Base-by-base conservation (phyloP, 2,329 filamentous ascomycete species). In the Furcasterigmium sp. region DNA sequence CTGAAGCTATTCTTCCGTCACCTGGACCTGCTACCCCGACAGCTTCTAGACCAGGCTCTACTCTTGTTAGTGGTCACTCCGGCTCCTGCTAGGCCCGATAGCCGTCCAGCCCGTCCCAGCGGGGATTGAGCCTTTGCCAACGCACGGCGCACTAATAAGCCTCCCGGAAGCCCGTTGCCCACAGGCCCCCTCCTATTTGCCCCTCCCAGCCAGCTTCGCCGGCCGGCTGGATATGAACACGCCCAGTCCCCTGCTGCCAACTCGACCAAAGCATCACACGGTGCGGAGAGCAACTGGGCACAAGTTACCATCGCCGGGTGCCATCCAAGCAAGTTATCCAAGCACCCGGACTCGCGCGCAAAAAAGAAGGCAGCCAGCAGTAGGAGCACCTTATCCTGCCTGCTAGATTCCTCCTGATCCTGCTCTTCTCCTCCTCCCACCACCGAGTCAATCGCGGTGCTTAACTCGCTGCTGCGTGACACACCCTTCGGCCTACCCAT, bases 171-270 rank as follows among this genome's bases (percentile, higher is more conserved):
- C 15, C n/a, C 32, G n/a, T n/a, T n/a, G 9, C 32, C 15, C 32
- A 17, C 32, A 17, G 32, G n/a, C 32, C 32, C 32, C 32, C 32
- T 35, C 32, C 32, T 18, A 35, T 35, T 35, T 35, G 32, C 32
- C 32, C 32, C 32, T 35, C 32, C 32, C 32, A 35, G 17, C 15
- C n/a, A n/a, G n/a, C n/a, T n/a, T n/a, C n/a, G n/a, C n/a, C n/a
- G n/a, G n/a, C n/a, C n/a, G 32, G 17, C 32, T 35, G 32, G 38
- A 40, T 40, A 40, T 29, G 26, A 40, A 18, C 38, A 40, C 38
- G 26, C 38, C 38, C 38, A 40, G 19, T 40, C 38, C 38, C 38
- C 38, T 26, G 26, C 26, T 23, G 11, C 38, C 28, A 18, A 38
- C 36, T 26, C 13, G 19, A 28, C 30, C 38, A 28, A 40, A 40